These are phyloP conservation scores for Harringtonia lauricola DNA, from an alignment of 2,329 filamentous ascomycete species.

Conservation along the genomic window DNA sequence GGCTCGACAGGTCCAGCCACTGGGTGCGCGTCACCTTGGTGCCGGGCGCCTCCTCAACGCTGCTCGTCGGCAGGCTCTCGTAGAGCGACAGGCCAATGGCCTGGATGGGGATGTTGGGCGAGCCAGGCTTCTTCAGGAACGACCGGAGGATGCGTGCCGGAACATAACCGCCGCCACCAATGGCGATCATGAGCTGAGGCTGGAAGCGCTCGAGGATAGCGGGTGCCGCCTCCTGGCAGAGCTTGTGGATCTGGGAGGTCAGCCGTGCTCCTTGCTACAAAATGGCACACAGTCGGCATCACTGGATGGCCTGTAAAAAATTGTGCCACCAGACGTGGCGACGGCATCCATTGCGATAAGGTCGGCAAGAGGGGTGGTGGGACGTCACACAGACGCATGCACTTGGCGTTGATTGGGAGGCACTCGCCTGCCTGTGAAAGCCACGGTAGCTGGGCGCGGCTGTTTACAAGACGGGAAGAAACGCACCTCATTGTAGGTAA, in stretches of 20 bases:
- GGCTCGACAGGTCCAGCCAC: slow-evolving; percentile 84
- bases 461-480: too few relatives aligned
- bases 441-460: slow-evolving; percentile 10
- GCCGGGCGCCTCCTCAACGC: slow-evolving; percentile 62
- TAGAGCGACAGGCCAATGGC: slow-evolving; percentile 97
- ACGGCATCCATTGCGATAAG: too few relatives aligned
- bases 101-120: slow-evolving; percentile 96
- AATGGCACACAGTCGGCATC: too few relatives aligned
- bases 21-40: slow-evolving; percentile 96
- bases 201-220: slow-evolving; percentile 76
- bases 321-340: too few relatives aligned
- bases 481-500: slow-evolving; percentile 83
- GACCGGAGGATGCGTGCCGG: slow-evolving; percentile 94
- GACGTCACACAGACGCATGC: too few relatives aligned
- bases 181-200: slow-evolving; percentile 96
- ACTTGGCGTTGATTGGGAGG: too few relatives aligned
- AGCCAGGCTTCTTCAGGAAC: slow-evolving; percentile 82
- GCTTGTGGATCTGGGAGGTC: slow-evolving; percentile 72
- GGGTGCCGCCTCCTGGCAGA: slow-evolving; percentile 79
- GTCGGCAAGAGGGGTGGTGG: too few relatives aligned
- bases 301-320: too few relatives aligned
- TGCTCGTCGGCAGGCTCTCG: slow-evolving; percentile 57
- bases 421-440: too few relatives aligned
- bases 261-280: slow-evolving; percentile 1
- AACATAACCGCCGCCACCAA: slow-evolving; percentile 94